phyloP scores from a whole-genome alignment of 2,329 filamentous ascomycete species.

The Talaromyces sp. region DNA sequence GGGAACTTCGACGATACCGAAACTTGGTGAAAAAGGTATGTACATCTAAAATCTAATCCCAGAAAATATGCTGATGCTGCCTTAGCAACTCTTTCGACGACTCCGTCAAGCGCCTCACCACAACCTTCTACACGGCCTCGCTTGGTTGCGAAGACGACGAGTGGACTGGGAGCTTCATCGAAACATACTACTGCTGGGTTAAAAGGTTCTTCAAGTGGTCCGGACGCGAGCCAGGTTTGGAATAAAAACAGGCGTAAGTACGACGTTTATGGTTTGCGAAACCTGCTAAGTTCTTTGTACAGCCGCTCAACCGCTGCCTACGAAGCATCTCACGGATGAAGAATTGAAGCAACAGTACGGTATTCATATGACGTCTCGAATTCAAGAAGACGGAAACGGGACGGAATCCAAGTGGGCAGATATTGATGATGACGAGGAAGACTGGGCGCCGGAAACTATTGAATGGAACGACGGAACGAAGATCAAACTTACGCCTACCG shows the following conservation, averaged over 20 bases:
- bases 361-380: slow-evolving; percentile 61
- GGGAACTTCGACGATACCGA: slow-evolving; percentile 46
- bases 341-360: slow-evolving; percentile 65
- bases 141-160: slow-evolving; percentile 58
- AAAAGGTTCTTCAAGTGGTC: slow-evolving; percentile 47
- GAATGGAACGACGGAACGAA: slow-evolving; percentile 67
- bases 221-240: slow-evolving; percentile 64
- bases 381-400: slow-evolving; percentile 57
- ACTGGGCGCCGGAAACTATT: slow-evolving; percentile 63
- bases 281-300: slow-evolving; percentile 19
- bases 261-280: neutral
- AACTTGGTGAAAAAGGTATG: slow-evolving; percentile 53
- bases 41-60: neutral
- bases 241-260: slow-evolving; percentile 61
- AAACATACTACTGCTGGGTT: slow-evolving; percentile 44
- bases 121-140: slow-evolving; percentile 52
- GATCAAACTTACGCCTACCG: slow-evolving; percentile 51
- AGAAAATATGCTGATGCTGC: slow-evolving; percentile 13
- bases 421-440: slow-evolving; percentile 64
- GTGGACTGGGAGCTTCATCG: slow-evolving; percentile 46
- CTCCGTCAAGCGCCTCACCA: slow-evolving; percentile 32
- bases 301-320: slow-evolving; percentile 51
- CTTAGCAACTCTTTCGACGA: slow-evolving; percentile 33
- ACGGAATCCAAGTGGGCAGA: slow-evolving; percentile 65
- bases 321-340: slow-evolving; percentile 63